Evolutionary conservation across 1,284 basidiomycete species (phyloP).

Genomic region (Ustilago hordei): DNA sequence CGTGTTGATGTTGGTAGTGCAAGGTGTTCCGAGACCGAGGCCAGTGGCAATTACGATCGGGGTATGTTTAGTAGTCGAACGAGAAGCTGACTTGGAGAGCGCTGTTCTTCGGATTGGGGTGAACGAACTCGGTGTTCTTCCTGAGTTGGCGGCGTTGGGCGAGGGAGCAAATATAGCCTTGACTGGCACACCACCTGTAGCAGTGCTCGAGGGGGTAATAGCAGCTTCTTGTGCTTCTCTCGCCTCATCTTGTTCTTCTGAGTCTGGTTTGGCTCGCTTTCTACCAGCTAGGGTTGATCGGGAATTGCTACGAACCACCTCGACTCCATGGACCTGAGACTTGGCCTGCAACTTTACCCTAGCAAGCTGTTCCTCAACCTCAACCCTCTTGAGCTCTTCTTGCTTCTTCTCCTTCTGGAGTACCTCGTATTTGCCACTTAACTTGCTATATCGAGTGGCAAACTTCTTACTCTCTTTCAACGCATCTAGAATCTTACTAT

Average conservation of each 20-base stretch:
- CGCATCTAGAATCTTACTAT: constrained; percentile 56
- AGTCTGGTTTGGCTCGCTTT: constrained; percentile 31
- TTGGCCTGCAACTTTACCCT: background rate
- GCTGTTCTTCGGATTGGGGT: constrained; percentile 24
- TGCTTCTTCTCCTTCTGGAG: constrained; percentile 18
- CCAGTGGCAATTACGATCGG: constrained; percentile 7
- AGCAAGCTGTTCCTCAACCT: constrained; percentile 5
- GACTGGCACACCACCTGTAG: background rate
- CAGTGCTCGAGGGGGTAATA: background rate
- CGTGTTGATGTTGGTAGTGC: background rate
- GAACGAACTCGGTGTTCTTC: constrained; percentile 12
- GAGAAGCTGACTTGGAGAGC: constrained; percentile 4
- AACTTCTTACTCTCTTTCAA: constrained; percentile 60
- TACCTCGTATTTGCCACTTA: constrained; percentile 29
- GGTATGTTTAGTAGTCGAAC: constrained; percentile 3
- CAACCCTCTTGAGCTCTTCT: background rate
- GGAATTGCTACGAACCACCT: background rate
- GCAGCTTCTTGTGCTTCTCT: background rate
- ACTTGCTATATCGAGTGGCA: constrained; percentile 30
- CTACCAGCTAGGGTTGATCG: constrained; percentile 20
- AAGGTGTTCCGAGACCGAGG: constrained; percentile 21
- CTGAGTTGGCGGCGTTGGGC: background rate
- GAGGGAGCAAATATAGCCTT: constrained; percentile 31
- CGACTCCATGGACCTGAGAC: background rate
- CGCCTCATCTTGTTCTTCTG: background rate